These are phyloP conservation scores for Drechslera avenae DNA, from an alignment of 2,329 filamentous ascomycete species.

Conservation along the genomic window DNA sequence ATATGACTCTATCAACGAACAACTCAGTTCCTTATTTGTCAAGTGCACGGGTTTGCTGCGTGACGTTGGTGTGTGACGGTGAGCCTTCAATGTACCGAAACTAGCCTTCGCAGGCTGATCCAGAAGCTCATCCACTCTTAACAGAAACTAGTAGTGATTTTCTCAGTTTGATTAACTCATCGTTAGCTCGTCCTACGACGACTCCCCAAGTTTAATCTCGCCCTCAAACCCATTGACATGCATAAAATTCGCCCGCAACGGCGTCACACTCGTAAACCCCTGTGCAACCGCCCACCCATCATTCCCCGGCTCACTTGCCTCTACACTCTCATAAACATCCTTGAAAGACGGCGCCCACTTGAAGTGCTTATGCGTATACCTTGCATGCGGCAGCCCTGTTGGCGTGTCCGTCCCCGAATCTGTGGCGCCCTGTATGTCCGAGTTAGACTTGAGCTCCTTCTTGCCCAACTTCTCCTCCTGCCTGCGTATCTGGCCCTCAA, in stretches of 20 bases:
- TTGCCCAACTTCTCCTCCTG: slow-evolving; percentile 59
- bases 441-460: slow-evolving; percentile 39
- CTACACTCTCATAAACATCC: slow-evolving; percentile 87
- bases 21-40: too few species aligned
- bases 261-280: slow-evolving; percentile 87
- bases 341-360: slow-evolving; percentile 90
- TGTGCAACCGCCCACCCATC: slow-evolving; percentile 94
- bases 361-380: slow-evolving; percentile 83
- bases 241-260: slow-evolving; percentile 91
- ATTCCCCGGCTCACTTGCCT: slow-evolving; percentile 76
- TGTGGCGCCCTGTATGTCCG: slow-evolving; percentile 21
- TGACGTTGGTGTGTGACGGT: too few species aligned
- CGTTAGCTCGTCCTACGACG: background rate
- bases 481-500: slow-evolving; percentile 76
- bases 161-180: too few species aligned
- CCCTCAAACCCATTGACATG: slow-evolving; percentile 54
- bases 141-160: too few species aligned
- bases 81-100: too few species aligned
- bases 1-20: too few species aligned
- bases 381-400: slow-evolving; percentile 41
- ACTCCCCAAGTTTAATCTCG: slow-evolving; percentile 36
- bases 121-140: too few species aligned
- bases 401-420: slow-evolving; percentile 42
- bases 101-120: too few species aligned
- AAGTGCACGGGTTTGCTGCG: too few species aligned